Percentiles rank a stretch among this genome's conserved stretches.
phyloP scores from a whole-genome alignment of 2,329 filamentous ascomycete genomes.

The Ophiocordyceps polyrhachis-furcata region DNA sequence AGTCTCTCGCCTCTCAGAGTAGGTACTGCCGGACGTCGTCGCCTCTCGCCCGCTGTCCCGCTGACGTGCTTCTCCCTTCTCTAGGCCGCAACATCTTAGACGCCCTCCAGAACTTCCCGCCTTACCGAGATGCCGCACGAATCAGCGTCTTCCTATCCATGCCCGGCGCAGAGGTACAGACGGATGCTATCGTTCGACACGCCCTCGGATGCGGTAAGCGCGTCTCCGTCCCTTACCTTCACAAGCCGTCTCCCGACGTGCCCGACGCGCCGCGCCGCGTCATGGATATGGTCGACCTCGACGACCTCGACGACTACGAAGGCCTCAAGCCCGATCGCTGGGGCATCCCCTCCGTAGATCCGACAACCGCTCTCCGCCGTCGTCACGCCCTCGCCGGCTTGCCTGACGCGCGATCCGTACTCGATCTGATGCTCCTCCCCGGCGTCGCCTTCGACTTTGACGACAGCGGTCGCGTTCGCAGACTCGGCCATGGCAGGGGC shows the following conservation, averaged over 20 bases:
- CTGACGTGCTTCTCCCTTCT: background rate
- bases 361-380: slow-evolving; percentile 43
- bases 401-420: slow-evolving; percentile 21
- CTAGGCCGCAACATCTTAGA: slow-evolving; percentile 47
- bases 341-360: slow-evolving; percentile 79
- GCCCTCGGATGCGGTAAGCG: slow-evolving; percentile 61
- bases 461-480: slow-evolving; percentile 36
- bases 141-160: slow-evolving; percentile 88
- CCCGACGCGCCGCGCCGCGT: slow-evolving; percentile 40
- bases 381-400: slow-evolving; percentile 54
- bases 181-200: slow-evolving; percentile 62
- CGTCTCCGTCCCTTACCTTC: slow-evolving; percentile 83
- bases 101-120: slow-evolving; percentile 44
- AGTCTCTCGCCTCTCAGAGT: slow-evolving; percentile 51
- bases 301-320: slow-evolving; percentile 58
- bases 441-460: slow-evolving; percentile 76
- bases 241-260: slow-evolving; percentile 33
- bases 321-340: slow-evolving; percentile 62
- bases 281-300: slow-evolving; percentile 89
- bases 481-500: slow-evolving; percentile 85
- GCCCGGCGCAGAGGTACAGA: slow-evolving; percentile 74
- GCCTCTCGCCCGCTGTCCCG: background rate
- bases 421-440: slow-evolving; percentile 82
- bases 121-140: slow-evolving; percentile 55
- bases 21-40: slow-evolving; percentile 17